Conservation (phyloP, 2,329 filamentous ascomycete species). For the Plectosphaerella sp. region DNA sequence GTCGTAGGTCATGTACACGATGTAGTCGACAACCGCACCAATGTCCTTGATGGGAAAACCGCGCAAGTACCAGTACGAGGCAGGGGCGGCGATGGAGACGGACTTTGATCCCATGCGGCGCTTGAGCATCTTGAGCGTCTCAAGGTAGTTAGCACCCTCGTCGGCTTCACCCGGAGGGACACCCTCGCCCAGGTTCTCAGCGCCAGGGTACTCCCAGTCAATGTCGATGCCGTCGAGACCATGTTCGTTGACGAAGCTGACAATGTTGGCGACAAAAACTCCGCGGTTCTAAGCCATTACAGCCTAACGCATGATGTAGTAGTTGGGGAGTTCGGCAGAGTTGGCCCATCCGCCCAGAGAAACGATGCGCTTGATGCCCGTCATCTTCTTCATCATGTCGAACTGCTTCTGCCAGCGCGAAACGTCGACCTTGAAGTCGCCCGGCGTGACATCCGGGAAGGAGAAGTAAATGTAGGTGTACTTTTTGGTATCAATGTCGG, state of each 20-base stretch:
- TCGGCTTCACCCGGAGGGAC: constrained; percentile 19
- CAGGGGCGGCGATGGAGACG: constrained; percentile 30
- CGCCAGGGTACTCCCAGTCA: constrained; percentile 41
- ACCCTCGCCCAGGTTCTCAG: constrained; percentile 20
- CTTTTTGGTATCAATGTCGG: background rate
- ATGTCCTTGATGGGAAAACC: constrained; percentile 28
- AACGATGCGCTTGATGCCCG: constrained; percentile 24
- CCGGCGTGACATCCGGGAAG: constrained; percentile 24
- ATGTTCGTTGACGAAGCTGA: constrained; percentile 32
- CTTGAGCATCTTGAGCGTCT: constrained; percentile 17
- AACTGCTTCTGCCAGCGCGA: constrained; percentile 17
- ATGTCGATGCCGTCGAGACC: constrained; percentile 38
- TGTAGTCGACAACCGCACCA: constrained; percentile 21
- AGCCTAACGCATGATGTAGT: constrained; percentile 29
- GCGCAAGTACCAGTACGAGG: constrained; percentile 34
- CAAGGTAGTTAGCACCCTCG: constrained; percentile 25
- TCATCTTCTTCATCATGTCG: constrained; percentile 22
- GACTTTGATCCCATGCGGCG: constrained; percentile 15
- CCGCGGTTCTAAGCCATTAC: constrained; percentile 28
- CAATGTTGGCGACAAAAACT: constrained; percentile 28
- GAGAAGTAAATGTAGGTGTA: constrained; percentile 30
- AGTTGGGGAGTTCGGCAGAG: constrained; percentile 29
- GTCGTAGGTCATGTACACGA: constrained; percentile 31
- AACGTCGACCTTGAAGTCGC: constrained; percentile 10
- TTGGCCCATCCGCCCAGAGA: constrained; percentile 41